Base-by-base conservation (phyloP, 2,329 filamentous ascomycete species). In the Dryadomyces sulphureus region DNA sequence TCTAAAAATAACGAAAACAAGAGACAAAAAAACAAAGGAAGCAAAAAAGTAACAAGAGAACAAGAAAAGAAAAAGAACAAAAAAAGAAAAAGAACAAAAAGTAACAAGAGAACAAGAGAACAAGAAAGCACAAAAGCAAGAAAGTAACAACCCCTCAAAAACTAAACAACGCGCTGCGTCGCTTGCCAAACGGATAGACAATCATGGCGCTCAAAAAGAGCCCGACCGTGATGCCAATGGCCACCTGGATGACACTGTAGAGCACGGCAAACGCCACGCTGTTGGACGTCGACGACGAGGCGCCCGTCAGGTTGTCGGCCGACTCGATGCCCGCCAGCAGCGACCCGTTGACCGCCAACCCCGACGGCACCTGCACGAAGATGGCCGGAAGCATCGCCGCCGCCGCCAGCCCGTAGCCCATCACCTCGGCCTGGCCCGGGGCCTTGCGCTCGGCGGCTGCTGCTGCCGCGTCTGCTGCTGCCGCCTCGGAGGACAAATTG, bases 311-410 rank as follows among this genome's bases (percentile, higher is more conserved):
- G 45, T 70, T 64, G 50, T 80, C 66, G 0, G 77, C 77, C 6
- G 67, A 70, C 5, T 65, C 67, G 46, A 81, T 62, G 16, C 77
- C 76, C 7, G 72, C 70, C 5, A 80, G 59, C 17, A 81, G 61
- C 14, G 73, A 77, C 1, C 76, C 76, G 24, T 69, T 68, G 0
- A 73, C 74, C 4, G 77, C 77, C n/a, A 81, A 62, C 24, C 76
- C 74, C 19, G 72, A 75, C 0, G 77, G 77, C 22, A 81, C 77
- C 52, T 79, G 76, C 2, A 81, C 73, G 51, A 93, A 93, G 52
- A 94, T 93, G 5, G 83, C 88, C 0, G 88, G 88, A 9, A 94
- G 65, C 70, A 94, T 85, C 1, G 84, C 82, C 0, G 86, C 85
- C 0, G 87, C 87, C 0, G 88, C 88, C 2, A 94, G 74, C 1